Base-by-base conservation (phyloP, 1,284 basidiomycete species). In the Singerocomus inundabilis region DNA sequence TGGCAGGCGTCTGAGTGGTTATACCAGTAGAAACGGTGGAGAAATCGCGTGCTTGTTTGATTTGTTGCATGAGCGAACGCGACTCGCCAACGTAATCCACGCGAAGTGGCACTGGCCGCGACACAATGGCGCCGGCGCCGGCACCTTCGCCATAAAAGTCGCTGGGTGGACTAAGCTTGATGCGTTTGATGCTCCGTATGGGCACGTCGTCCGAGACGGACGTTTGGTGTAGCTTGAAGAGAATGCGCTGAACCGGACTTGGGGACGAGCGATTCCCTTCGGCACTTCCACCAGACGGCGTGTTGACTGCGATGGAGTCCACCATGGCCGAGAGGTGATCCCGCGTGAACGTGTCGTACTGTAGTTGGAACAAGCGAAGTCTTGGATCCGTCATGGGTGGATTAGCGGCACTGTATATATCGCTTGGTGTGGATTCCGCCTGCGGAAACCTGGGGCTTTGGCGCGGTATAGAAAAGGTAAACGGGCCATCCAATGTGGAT, bases 321-420 rank as follows among this genome's bases (percentile, higher is more conserved):
- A 94, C 91, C 67, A 98, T 80, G 1, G 89, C 91, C 2, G 90
- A 91, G 42, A 98, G 81, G 65, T 96, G 91, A 37, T 95, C 89
- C 32, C 92, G 82, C 3, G 93, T 97, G 64, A 89, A 93, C 0
- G 94, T 95, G 69, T 98, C 94, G 65, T 96, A 96, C 54, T 91
- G 84, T 54, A 93, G 90, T 60, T 93, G 88, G 72, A 97, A 97
- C 30, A 96, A 76, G 6, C 86, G 85, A 8, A 94, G 78, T 13
- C 84, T 85, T 5, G 88, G 82, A 61, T 91, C 88, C 18, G 83
- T 82, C 13, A 72, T 57, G 16, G 81, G 80, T 31, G 76, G 55
- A 60, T 69, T 61, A 57, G 63, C 44, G 52, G 57, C 46, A 57
- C 52, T 39, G 67, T 57, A 40, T 44, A 69, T 25, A 72, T 63